Evolutionary conservation across 2,329 filamentous ascomycete genomes (phyloP).

Genomic region (Paraconiothyrium sp.): DNA sequence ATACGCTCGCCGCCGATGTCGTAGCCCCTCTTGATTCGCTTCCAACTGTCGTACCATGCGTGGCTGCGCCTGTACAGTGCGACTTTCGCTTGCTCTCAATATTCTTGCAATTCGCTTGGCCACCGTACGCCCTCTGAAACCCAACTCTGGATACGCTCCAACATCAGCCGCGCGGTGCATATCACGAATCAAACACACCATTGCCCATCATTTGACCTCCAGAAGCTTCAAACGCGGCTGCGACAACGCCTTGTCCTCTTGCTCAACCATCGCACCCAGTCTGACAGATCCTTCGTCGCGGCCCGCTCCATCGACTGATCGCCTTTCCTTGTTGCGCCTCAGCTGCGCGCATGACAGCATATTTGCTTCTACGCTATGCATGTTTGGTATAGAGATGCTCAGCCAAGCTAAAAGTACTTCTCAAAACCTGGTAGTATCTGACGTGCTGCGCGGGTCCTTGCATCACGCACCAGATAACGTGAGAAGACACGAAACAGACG

Average conservation of each 20-base stretch:
- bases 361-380: not conserved
- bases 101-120: not conserved
- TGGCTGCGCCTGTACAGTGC: conserved; percentile 2
- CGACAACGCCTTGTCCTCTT: conserved; percentile 1
- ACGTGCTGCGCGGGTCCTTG: conserved; percentile 7
- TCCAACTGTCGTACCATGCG: not conserved
- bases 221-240: conserved; percentile 7
- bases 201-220: conserved; percentile 7
- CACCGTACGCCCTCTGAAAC: not conserved
- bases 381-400: not conserved
- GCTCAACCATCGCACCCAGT: not conserved
- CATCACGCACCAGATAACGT: conserved; percentile 10
- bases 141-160: not conserved
- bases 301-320: conserved; percentile 4
- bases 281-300: not conserved
- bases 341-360: conserved; percentile 10
- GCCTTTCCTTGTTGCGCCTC: not conserved
- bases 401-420: not conserved
- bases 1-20: not conserved
- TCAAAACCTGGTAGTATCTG: not conserved
- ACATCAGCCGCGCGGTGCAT: conserved; percentile 5
- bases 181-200: not conserved
- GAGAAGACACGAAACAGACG: conserved; percentile 14
- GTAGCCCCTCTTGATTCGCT: not conserved
- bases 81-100: not conserved